Percentiles rank a stretch among this genome's conserved stretches.
These are phyloP conservation scores for grape (Vitis vinifera) DNA, from an alignment of 164 flowering plant genomes.

Conservation along the genomic window DNA sequence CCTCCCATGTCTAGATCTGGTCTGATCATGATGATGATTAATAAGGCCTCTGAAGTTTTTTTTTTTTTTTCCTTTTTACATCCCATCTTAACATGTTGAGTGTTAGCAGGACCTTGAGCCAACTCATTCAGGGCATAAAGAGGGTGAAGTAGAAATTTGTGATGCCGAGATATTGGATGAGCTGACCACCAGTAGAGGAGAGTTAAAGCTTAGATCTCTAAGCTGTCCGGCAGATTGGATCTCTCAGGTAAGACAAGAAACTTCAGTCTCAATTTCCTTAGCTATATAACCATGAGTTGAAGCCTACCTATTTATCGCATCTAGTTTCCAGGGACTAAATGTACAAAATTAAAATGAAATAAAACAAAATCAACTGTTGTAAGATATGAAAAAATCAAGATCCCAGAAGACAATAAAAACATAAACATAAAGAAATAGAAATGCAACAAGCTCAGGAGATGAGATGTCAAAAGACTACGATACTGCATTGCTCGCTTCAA, in stretches of 20 bases:
- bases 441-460: too few species aligned
- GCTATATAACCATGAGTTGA: not conserved
- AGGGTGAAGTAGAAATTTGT: constrained; percentile 8
- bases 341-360: too few species aligned
- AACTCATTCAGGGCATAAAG: constrained; percentile 1
- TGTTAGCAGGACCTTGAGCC: constrained; percentile 15
- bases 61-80: too few species aligned
- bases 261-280: too few species aligned
- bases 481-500: too few species aligned
- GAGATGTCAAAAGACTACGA: too few species aligned
- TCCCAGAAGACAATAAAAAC: too few species aligned
- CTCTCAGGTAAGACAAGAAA: constrained; percentile 2
- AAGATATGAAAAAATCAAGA: too few species aligned
- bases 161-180: constrained; percentile 40
- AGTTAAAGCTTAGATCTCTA: constrained; percentile 37
- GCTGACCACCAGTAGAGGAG: constrained; percentile 48
- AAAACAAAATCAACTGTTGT: too few species aligned
- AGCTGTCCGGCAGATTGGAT: constrained; percentile 19
- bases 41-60: not conserved
- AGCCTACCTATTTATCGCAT: not conserved
- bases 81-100: too few species aligned
- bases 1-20: not conserved
- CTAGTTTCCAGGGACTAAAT: too few species aligned
- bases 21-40: not conserved
- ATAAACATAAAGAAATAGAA: too few species aligned